Evolutionary conservation across 495 filamentous ascomycete species (phyloP), one percentile per base, ranked within the genome.

Genomic region (Talaromyces thailandensis): DNA sequence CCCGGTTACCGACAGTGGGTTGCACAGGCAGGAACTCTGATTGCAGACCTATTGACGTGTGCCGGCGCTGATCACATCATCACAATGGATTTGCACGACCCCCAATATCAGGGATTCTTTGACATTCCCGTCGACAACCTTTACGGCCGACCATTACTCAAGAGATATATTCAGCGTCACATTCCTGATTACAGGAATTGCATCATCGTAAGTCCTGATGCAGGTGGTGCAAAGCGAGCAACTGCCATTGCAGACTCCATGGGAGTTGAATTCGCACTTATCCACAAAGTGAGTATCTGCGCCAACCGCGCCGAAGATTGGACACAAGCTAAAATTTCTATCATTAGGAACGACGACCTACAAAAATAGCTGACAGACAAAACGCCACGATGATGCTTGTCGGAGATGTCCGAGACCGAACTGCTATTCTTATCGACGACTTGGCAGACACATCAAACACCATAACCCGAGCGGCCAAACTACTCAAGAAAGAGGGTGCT

Each of bases 301-400:
- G 14, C 7, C n/a, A 53, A 21, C 5, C 1, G 6, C 12, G 26
- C 1, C 18, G 48, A 21, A n/a, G 21, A 55, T 35, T 14, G 35
- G 51, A 56, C 28, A 40, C 55, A 35, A 58, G 11, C 23, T 40
- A 63, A 69, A 62, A 65, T 61, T 70, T 70, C 66, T 60, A 64
- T 45, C 61, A 48, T 52, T 75, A 96, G 92, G 94, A 98, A 82
- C 93, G 94, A 62, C 91, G 94, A 32, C 92, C 93, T n/a, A 97
- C 92, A 45, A 88, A 88, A 61, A 92, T 95, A 73, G 90, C 86
- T 16, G 92, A 96, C 71, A 88, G 92, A 45, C 94, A 96, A 74
- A 96, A 97, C 74, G 93, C 94, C 16, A 91, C 91, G 32, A 98
- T 98, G 94, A 96, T 98, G 89, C 83, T 98, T 24, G 95, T 98